Percentiles rank a stretch among this genome's conserved stretches.
These are phyloP conservation scores for Perkinsus chesapeaki DNA, from an alignment of 169 alveolate species.

Conservation along the genomic window DNA sequence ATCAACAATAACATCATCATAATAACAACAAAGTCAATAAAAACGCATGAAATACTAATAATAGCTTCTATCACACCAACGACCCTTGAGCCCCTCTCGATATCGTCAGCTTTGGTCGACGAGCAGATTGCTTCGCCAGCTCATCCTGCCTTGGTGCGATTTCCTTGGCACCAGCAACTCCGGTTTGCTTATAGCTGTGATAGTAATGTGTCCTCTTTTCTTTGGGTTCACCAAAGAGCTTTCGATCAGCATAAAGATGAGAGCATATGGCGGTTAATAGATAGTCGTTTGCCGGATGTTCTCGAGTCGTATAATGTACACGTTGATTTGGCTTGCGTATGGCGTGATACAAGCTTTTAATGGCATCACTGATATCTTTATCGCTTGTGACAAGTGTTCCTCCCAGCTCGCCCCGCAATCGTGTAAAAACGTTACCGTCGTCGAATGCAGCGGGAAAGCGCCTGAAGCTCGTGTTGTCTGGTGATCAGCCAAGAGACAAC, in stretches of 20 bases:
- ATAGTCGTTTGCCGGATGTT: background rate
- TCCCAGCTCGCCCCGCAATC: background rate
- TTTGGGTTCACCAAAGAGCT: no score
- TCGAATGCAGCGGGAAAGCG: background rate
- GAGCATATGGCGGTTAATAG: background rate
- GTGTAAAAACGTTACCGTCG: background rate
- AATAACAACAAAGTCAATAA: no score
- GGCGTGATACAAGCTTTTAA: background rate
- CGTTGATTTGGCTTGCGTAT: background rate
- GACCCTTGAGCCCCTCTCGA: no score
- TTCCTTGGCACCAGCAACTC: no score
- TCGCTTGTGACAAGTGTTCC: background rate
- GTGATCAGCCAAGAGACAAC: background rate
- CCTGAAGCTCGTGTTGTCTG: background rate
- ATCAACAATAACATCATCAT: no score
- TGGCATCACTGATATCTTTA: background rate
- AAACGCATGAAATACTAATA: no score
- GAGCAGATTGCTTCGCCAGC: no score
- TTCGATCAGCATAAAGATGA: background rate
- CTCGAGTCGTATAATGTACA: background rate
- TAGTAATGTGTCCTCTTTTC: no score
- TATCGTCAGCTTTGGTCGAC: no score
- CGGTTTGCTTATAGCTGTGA: no score
- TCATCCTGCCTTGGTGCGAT: no score
- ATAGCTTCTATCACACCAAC: no score